Percentiles rank a stretch among this genome's conserved stretches.
These are phyloP conservation scores for Mycena belliarum DNA, from an alignment of 768 basidiomycete genomes.

Conservation along the genomic window DNA sequence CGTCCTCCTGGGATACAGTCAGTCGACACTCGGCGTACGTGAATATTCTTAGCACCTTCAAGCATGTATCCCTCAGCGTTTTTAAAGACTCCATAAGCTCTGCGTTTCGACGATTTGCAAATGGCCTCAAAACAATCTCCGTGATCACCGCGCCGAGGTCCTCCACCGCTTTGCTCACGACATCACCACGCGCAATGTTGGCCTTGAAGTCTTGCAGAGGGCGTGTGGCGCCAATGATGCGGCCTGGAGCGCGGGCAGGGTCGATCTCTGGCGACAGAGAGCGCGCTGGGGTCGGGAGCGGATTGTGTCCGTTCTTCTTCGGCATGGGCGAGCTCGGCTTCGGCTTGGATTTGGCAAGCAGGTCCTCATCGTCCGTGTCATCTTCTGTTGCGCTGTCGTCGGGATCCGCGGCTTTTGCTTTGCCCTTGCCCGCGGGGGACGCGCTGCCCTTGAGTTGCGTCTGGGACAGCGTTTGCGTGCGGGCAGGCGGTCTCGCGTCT, in stretches of 20 bases:
- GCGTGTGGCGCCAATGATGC: conserved; percentile 73
- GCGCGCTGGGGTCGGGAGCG: conserved; percentile 55
- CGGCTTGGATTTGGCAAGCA: conserved; percentile 17
- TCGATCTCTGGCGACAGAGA: conserved; percentile 48
- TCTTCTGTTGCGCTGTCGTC: conserved; percentile 60
- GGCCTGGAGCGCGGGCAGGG: conserved; percentile 59
- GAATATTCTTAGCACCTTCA: conserved; percentile 47
- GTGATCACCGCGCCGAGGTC: conserved; percentile 72
- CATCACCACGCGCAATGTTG: conserved; percentile 71
- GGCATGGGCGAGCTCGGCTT: conserved; percentile 14
- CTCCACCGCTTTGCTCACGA: conserved; percentile 83
- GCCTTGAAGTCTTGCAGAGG: conserved; percentile 78
- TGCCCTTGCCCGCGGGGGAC: conserved; percentile 27
- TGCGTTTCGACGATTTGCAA: conserved; percentile 61
- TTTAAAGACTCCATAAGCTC: conserved; percentile 78
- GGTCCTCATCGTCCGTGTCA: conserved; percentile 40
- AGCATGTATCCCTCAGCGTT: conserved; percentile 62
- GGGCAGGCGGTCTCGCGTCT: conserved; percentile 35
- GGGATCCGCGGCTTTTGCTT: conserved; percentile 29
- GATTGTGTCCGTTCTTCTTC: conserved; percentile 23
- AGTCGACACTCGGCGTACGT: not conserved
- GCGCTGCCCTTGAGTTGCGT: conserved; percentile 16
- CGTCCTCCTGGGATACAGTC: conserved; percentile 59
- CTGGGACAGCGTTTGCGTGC: conserved; percentile 20
- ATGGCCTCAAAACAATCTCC: conserved; percentile 71